phyloP scores from a whole-genome alignment of 306 rosid genomes.

The Vicia faba region DNA sequence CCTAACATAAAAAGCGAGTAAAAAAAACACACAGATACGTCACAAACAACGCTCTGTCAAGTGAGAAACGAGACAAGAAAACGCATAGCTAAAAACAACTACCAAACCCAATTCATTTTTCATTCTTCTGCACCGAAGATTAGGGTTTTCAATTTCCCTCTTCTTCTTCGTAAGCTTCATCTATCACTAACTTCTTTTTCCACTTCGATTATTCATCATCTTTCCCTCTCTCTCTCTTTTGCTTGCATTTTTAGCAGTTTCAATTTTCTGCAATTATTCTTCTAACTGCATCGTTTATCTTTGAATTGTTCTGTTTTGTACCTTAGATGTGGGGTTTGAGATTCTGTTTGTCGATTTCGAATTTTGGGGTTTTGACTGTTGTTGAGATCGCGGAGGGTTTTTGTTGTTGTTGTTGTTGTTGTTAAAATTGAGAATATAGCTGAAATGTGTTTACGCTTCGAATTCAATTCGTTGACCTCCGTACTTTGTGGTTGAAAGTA shows the following conservation, averaged over 20 bases:
- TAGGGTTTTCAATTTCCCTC: conserved; percentile 38
- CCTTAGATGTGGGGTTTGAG: not conserved
- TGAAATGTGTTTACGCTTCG: conserved; percentile 24
- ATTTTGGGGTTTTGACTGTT: not conserved
- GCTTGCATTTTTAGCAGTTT: not conserved
- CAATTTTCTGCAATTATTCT: not conserved
- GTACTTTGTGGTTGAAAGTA: conserved; percentile 4
- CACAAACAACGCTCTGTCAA: not conserved
- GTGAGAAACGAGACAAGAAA: conserved; percentile 18
- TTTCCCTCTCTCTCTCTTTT: not conserved
- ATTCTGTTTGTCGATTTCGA: not conserved
- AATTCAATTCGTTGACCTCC: conserved; percentile 27
- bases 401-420: not conserved
- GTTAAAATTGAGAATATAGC: not conserved
- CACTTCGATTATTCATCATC: not conserved
- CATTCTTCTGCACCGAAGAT: conserved; percentile 1
- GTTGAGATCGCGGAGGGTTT: conserved; percentile 19
- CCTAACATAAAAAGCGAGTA: no score
- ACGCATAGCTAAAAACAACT: not conserved
- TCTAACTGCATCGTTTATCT: not conserved
- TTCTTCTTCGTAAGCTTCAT: conserved; percentile 38
- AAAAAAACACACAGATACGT: no score
- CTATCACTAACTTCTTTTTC: not conserved
- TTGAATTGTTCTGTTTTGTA: not conserved
- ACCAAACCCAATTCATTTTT: conserved; percentile 10